A percentile compares a stretch with the other conserved stretches of the same genome.
Conservation (phyloP, 2,329 filamentous ascomycete species). For the Aspergillus novofumigatus region DNA sequence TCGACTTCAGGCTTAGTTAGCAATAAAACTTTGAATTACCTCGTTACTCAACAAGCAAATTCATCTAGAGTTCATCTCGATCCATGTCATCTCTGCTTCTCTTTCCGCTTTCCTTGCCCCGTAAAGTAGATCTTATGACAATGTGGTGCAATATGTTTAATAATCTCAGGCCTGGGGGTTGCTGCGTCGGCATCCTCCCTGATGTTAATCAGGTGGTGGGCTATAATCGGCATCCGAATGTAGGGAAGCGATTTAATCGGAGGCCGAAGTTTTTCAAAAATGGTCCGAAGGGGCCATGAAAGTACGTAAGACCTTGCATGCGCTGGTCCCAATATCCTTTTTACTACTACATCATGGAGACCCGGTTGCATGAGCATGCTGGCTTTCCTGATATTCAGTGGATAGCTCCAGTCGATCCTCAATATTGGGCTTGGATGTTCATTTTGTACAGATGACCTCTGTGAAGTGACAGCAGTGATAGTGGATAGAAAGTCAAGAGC, state of each 20-base stretch:
- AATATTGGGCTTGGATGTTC: background rate
- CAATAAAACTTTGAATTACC: no score
- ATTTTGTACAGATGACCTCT: no score
- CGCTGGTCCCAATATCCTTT: background rate
- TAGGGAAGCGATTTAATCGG: background rate
- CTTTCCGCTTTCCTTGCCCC: no score
- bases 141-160: slow-evolving; percentile 1
- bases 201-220: background rate
- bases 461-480: no score
- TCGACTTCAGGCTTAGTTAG: no score
- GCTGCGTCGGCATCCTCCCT: background rate
- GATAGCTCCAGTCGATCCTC: background rate
- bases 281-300: background rate
- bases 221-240: background rate
- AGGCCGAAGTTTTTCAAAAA: background rate
- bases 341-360: background rate
- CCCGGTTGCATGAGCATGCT: background rate
- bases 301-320: background rate
- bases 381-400: background rate
- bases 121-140: background rate
- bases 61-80: no score
- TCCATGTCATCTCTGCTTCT: no score
- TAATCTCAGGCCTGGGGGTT: background rate
- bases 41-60: no score
- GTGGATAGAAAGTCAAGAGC: background rate